Evolutionary conservation across 768 basidiomycete species (phyloP), one percentile per base, ranked within the genome.

Genomic region (Trametopsis cervina): DNA sequence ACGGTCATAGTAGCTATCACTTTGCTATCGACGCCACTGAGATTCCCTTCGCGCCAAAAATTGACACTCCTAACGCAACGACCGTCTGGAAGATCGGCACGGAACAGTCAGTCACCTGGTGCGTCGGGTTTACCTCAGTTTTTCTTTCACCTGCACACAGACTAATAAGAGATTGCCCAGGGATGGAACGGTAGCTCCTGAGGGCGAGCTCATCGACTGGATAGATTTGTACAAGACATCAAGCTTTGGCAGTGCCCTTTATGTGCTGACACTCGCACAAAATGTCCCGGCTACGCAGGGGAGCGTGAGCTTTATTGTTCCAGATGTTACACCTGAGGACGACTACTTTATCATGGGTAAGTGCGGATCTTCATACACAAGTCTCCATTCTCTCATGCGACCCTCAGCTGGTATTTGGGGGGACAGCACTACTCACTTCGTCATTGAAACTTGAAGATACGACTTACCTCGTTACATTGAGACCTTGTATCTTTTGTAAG

Each of bases 321-420:
- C 42, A 10, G 42, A 43, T 26, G 22, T 43, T 25, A n/a, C 42
- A 25, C 23, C 42, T n/a, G 29, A 33, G 29, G 42, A 18, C 12
- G 6, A 23, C 27, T 43, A 43, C 42, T 43, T 43, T 26, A 25
- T 43, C 11, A 43, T 43, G 24, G 42, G 42, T 26, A 26, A 43
- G 42, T 18, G 3, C 12, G 27, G 9, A 6, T n/a, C 6, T 10
- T 26, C 6, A 13, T 4, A 27, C 6, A 20, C 9, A 10, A 6
- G 24, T 10, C 6, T 9, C 24, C 11, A 18, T 24, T 18, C 15
- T 13, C 41, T 21, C 10, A 43, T 27, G 18, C 4, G 10, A 23
- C 15, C 15, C 29, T 33, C 17, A 43, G 42, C 27, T 27, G 42
- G 42, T 9, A 26, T 12, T 4, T 43, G 42, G 42, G 42, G 42